Evolutionary conservation across 2,329 filamentous ascomycete genomes (phyloP).

Genomic region (Dothistroma septosporum): DNA sequence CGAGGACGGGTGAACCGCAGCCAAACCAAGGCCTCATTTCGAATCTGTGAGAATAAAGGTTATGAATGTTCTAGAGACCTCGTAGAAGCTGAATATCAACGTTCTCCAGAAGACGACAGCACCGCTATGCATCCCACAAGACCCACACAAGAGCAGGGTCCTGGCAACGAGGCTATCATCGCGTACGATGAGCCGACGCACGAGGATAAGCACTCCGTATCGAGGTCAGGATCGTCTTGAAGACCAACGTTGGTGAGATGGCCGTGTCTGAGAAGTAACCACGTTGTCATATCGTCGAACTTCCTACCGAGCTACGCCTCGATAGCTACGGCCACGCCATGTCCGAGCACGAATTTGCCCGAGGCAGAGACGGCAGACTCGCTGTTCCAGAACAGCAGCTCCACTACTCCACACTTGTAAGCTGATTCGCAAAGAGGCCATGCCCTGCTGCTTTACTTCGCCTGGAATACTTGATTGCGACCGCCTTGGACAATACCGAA

Average conservation of each 20-base stretch:
- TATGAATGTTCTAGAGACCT: no score
- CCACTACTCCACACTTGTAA: background rate
- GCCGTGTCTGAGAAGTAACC: background rate
- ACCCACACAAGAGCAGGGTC: no score
- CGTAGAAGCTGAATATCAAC: no score
- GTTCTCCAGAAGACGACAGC: no score
- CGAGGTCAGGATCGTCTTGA: no score
- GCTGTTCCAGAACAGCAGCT: background rate
- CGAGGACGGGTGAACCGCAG: no score
- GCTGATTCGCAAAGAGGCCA: background rate
- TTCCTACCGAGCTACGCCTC: background rate
- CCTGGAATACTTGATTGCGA: background rate
- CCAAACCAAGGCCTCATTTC: no score
- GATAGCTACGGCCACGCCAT: background rate
- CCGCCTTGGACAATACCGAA: background rate
- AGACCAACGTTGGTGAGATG: background rate
- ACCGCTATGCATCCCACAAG: no score
- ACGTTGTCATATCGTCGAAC: background rate
- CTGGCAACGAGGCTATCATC: no score
- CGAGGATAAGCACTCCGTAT: no score
- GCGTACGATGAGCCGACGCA: no score
- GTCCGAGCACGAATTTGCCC: background rate
- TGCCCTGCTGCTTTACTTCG: background rate
- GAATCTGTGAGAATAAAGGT: no score
- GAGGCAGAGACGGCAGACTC: background rate